Conservation (phyloP, 352 stramenopile genomes). For the Phytopythium delawarense region DNA sequence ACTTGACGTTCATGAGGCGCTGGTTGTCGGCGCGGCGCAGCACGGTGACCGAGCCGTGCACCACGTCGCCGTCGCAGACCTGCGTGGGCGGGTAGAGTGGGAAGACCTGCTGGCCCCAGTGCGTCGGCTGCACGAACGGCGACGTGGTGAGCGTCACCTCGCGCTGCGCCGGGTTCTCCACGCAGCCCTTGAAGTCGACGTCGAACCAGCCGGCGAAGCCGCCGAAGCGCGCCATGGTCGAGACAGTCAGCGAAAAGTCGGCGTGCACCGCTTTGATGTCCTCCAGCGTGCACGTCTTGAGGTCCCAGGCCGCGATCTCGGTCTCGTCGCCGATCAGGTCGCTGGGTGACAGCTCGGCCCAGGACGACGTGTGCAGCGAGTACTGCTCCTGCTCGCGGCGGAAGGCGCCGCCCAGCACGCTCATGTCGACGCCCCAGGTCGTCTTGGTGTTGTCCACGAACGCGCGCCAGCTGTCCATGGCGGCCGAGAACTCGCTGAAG, state of each 20-base stretch:
- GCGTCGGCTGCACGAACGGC: slow-evolving; percentile 86
- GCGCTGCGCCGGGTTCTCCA: slow-evolving; percentile 67
- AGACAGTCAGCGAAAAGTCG: slow-evolving; percentile 75
- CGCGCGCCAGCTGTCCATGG: slow-evolving; percentile 81
- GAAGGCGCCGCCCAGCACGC: slow-evolving; percentile 83
- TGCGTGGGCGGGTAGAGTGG: slow-evolving; percentile 78
- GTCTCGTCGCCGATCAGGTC: slow-evolving; percentile 85
- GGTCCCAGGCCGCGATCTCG: slow-evolving; percentile 76
- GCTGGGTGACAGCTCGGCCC: slow-evolving; percentile 64
- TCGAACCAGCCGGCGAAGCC: slow-evolving; percentile 99
- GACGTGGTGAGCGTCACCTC: slow-evolving; percentile 89
- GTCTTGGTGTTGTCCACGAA: slow-evolving; percentile 92
- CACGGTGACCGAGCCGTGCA: slow-evolving; percentile 71
- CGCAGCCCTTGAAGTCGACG: slow-evolving; percentile 95
- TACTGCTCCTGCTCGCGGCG: slow-evolving; percentile 88
- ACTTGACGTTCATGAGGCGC: slow-evolving; percentile 88
- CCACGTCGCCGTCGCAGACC: slow-evolving; percentile 75
- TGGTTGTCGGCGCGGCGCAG: slow-evolving; percentile 81
- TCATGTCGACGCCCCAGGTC: slow-evolving; percentile 98
- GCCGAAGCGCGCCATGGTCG: slow-evolving; percentile 84
- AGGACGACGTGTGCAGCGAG: slow-evolving; percentile 82
- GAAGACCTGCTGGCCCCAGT: slow-evolving; percentile 88
- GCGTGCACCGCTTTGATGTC: slow-evolving; percentile 77
- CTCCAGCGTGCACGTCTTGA: slow-evolving; percentile 82
- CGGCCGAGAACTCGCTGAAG: slow-evolving; percentile 77